Conservation (phyloP, 2,329 filamentous ascomycete species). For the Ceratocystis alfenasii region DNA sequence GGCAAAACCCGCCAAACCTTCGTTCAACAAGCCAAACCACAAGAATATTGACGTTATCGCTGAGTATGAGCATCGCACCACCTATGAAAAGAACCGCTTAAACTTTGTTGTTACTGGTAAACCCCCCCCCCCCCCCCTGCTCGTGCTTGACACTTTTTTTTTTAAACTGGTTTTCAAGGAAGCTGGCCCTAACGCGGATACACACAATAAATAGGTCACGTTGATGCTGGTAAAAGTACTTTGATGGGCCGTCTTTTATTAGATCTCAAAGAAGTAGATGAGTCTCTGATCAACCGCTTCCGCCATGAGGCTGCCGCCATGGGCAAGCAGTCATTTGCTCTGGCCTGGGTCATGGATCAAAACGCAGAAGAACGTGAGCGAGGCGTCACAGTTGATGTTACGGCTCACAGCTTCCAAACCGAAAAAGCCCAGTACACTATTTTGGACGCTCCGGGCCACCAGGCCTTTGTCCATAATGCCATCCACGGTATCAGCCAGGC, state of each 20-base stretch:
- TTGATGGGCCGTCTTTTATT: conserved; percentile 90
- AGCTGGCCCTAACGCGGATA: conserved; percentile 2
- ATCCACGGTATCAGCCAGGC: conserved; percentile 93
- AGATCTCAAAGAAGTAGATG: conserved; percentile 77
- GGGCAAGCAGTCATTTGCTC: conserved; percentile 87
- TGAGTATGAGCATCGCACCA: conserved; percentile 55
- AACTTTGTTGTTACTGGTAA: conserved; percentile 88
- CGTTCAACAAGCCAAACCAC: conserved; percentile 44
- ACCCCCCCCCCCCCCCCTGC: conserved; percentile 26
- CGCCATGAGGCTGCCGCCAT: conserved; percentile 79
- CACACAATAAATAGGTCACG: conserved; percentile 53
- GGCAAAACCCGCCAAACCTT: conserved; percentile 23
- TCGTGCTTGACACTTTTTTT: conserved; percentile 17
- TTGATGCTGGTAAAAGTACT: conserved; percentile 95
- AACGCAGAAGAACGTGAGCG: conserved; percentile 76
- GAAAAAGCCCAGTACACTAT: conserved; percentile 81
- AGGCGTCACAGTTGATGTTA: conserved; percentile 93
- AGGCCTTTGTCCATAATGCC: conserved; percentile 98
- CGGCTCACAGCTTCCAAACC: conserved; percentile 88
- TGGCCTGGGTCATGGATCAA: conserved; percentile 95
- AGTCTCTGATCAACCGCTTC: conserved; percentile 79
- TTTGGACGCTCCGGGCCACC: conserved; percentile 84
- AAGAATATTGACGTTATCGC: conserved; percentile 77
- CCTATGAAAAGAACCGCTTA: conserved; percentile 62
- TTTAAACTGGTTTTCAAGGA: neutral